Base-by-base conservation (phyloP, 306 rosid species). In the Sindora glabra region DNA sequence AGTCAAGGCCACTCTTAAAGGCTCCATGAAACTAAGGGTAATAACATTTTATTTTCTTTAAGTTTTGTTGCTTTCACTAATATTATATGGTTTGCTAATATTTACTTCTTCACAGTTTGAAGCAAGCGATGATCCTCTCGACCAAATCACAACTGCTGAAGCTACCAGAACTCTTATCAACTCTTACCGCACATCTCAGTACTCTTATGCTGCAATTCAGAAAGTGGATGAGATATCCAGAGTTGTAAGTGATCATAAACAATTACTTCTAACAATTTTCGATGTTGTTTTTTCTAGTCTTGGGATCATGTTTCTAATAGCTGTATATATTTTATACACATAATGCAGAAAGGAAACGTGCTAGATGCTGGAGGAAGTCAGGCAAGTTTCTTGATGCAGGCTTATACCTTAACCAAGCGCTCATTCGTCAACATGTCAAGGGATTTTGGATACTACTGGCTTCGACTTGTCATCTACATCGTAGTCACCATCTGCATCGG, bases 391-490 rank as follows among this genome's bases (percentile, higher is more conserved):
- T 58, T 78, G 39, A 84, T 80, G 94, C 99, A 92, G 64, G 62
- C 82, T 45, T 82, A 73, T 48, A 82, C 76, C 7, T 77, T 92
- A 80, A 83, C 99, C 25, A 86, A 84, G 65, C 90, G 99, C 47
- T 92, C 99, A 3, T 86, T 92, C 24, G 36, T 78, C 57, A 92
- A 92, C 94, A 92, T 92, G 99, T 86, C 99, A 14, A 89, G 99
- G 83, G 99, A 92, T 62, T 92, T 89, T 14, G 99, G 97, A 1
- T 92, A 92, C 70, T 92, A 92, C 55, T 92, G 97, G 99, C 99
- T 92, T 58, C 78, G 99, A 79, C 99, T 92, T 33, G 89, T 86
- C 19, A 92, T 92, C 68, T 92, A 92, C 74, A 67, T 92, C 55
- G 87, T 92, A 0, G 99, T 92, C 70, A 89, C 96, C 26, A 3